A percentile compares a stretch with the other conserved stretches of the same genome.
These are phyloP conservation scores for Ormosia semicastrata DNA, from an alignment of 306 rosid species.

Conservation along the genomic window DNA sequence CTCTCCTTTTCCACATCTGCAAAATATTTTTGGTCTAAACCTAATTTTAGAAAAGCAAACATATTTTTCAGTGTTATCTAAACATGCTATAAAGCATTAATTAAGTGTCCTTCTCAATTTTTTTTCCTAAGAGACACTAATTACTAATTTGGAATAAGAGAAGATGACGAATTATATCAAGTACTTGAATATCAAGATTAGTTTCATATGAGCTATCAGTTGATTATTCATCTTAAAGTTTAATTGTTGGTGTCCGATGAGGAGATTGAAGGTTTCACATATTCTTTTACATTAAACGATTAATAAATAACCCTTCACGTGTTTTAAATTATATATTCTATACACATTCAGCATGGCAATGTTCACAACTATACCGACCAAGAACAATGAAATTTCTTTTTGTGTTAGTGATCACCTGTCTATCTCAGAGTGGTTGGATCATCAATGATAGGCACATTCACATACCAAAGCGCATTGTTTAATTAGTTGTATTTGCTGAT, in stretches of 20 bases:
- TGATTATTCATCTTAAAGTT: background rate
- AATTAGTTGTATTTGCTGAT: background rate
- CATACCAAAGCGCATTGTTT: background rate
- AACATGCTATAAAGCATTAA: background rate
- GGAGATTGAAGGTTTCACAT: background rate
- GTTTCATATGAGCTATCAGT: background rate
- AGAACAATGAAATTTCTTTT: background rate
- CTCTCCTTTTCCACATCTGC: no score
- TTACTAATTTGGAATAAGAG: background rate
- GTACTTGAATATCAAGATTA: background rate
- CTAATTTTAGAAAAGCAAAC: background rate
- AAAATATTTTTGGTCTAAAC: no score
- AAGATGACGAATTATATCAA: background rate
- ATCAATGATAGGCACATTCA: background rate
- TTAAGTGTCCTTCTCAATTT: background rate
- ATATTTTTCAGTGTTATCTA: background rate
- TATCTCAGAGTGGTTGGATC: background rate
- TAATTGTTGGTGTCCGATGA: background rate
- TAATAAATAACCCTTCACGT: background rate
- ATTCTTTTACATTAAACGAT: background rate
- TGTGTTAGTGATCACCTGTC: background rate
- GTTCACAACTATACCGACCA: background rate
- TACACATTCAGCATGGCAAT: background rate
- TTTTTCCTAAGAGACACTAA: background rate
- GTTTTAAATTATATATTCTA: background rate